A percentile compares a stretch with the other conserved stretches of the same genome.
These are phyloP conservation scores for Bacidia gigantensis DNA, from an alignment of 495 filamentous ascomycete genomes.

Conservation along the genomic window DNA sequence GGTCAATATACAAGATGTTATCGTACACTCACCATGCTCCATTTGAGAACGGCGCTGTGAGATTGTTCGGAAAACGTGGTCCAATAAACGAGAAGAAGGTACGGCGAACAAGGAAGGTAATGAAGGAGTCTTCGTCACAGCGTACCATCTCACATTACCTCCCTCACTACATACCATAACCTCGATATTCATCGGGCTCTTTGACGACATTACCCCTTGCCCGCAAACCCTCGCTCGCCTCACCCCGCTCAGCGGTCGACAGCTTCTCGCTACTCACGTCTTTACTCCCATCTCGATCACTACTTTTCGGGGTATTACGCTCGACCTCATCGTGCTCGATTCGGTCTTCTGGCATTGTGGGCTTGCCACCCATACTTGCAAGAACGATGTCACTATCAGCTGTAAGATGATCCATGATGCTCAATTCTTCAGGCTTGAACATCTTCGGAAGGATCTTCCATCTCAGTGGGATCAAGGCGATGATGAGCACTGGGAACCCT, in stretches of 20 bases:
- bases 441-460: constrained; percentile 24
- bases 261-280: background rate
- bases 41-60: too few relatives aligned
- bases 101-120: too few relatives aligned
- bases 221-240: constrained; percentile 1
- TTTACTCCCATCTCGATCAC: background rate
- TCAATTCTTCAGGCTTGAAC: constrained; percentile 26
- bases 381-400: constrained; percentile 20
- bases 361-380: constrained; percentile 23
- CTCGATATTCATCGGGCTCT: too few relatives aligned
- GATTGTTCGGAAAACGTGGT: too few relatives aligned
- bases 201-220: background rate
- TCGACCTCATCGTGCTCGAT: background rate
- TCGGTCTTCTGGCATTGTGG: constrained; percentile 17
- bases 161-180: too few relatives aligned
- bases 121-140: too few relatives aligned
- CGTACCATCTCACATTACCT: too few relatives aligned
- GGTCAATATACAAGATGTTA: too few relatives aligned
- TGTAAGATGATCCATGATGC: constrained; percentile 27
- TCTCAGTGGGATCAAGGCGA: constrained; percentile 27
- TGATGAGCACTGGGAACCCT: constrained; percentile 33
- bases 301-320: background rate
- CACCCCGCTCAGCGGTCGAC: constrained; percentile 4
- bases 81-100: too few relatives aligned
- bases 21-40: too few relatives aligned